Conservation (phyloP, 2,329 filamentous ascomycete genomes). For the Colletotrichum paranaense region DNA sequence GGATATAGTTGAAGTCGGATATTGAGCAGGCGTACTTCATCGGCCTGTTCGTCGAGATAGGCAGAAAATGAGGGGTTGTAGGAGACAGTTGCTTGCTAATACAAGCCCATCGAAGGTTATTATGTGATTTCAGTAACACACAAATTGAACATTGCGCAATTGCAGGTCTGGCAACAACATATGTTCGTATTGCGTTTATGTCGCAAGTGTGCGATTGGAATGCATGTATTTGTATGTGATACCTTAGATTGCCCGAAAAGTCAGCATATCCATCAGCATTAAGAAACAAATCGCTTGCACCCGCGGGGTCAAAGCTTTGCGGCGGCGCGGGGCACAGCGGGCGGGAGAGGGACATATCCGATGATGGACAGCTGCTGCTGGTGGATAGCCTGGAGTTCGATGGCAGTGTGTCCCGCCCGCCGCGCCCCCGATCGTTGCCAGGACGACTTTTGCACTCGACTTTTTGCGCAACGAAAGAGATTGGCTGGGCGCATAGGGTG, state of each 20-base stretch:
- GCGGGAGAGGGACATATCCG: not conserved
- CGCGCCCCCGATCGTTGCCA: constrained; percentile 1
- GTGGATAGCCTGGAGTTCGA: constrained; percentile 9
- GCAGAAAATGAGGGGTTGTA: no score
- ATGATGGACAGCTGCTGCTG: not conserved
- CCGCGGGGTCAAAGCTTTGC: not conserved
- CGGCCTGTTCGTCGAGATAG: no score
- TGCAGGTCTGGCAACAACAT: no score
- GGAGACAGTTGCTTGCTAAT: no score
- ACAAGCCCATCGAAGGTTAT: no score
- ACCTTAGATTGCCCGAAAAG: not conserved
- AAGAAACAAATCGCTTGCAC: not conserved
- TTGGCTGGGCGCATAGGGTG: constrained; percentile 2
- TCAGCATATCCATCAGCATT: not conserved
- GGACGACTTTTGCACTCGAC: constrained; percentile 9
- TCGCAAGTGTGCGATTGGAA: no score
- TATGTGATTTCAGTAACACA: no score
- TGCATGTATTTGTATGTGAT: rapidly evolving
- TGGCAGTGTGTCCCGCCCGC: not conserved
- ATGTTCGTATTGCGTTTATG: no score
- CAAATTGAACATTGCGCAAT: no score
- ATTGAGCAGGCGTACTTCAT: no score
- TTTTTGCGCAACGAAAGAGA: constrained; percentile 20
- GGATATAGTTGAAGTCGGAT: no score
- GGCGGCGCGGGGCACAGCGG: no score